phyloP scores from a whole-genome alignment of 805 yeast genomes.

The Teunomyces kruisii region DNA sequence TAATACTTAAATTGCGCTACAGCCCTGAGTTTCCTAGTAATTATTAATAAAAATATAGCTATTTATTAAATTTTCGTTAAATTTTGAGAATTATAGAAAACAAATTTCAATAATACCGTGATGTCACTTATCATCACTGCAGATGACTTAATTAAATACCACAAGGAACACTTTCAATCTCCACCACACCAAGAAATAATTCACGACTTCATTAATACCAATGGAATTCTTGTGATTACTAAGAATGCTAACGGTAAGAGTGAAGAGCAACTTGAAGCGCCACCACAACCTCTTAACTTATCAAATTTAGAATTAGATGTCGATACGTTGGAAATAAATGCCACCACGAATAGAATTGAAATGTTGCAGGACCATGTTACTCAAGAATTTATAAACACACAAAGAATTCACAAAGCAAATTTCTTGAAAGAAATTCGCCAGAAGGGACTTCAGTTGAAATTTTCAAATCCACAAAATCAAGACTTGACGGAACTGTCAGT shows the following conservation, averaged over 20 bases:
- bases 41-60: not conserved
- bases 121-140: conserved; percentile 7
- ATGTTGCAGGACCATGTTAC: conserved; percentile 11
- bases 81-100: conserved; percentile 3
- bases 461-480: not conserved
- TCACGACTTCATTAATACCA: not conserved
- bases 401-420: conserved; percentile 18
- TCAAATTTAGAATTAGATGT: conserved; percentile 18
- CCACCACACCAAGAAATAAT: not conserved
- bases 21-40: not conserved
- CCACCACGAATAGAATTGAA: conserved; percentile 7
- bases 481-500: not conserved
- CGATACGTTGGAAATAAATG: conserved; percentile 15
- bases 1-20: too few relatives aligned
- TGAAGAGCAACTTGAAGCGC: too few relatives aligned
- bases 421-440: conserved; percentile 24
- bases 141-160: conserved; percentile 17
- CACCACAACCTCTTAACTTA: not conserved
- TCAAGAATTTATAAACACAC: conserved; percentile 15
- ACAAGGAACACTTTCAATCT: conserved; percentile 5
- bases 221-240: not conserved
- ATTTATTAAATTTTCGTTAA: not conserved
- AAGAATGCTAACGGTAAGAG: not conserved
- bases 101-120: not conserved
- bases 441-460: conserved; percentile 19